Evolutionary conservation across 2,329 filamentous ascomycete genomes (phyloP), one percentile per base, ranked within the genome.

Genomic region (Alternaria alternata): DNA sequence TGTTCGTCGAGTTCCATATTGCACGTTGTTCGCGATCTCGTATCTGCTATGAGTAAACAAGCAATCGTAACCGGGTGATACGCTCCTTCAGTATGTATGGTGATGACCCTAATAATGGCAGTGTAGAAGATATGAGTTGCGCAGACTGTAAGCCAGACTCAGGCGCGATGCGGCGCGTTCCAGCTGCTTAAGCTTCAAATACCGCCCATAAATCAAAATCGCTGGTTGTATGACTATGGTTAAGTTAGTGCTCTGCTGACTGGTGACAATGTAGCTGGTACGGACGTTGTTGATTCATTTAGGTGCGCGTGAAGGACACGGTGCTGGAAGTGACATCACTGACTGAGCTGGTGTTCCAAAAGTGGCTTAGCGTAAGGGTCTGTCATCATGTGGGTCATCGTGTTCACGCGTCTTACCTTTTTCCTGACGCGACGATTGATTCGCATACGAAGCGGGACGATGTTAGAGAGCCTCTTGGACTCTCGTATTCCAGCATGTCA

Each of bases 11-110:
- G 8, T 34, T 34, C 18, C 44, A 32, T 34, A 18, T 34, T 48
- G 5, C 14, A 14, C 11, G 3, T 34, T 12, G n/a, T 36, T 26
- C 7, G 7, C 41, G n/a, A 39, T 24, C 22, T 24, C n/a, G 24
- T 38, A 34, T 53, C 12, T n/a, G 48, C 41, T 41, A 53, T 39
- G 16, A 42, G 24, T 24, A 47, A 47, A 41, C 24, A 32, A 18
- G 47, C 36, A 51, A 7, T 26, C 26, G 53, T 55, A 51, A 51
- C 52, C 52, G 52, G 56, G n/a, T 62, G 55, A 59, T 54, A 41
- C 26, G 18, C 32, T 26, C 2, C 7, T 39, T 5, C 7, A 32
- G 14, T 54, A 59, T 62, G n/a, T 3, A 20, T 20, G 4, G n/a
- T 38, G 3, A 39, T 39, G 38, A 5, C 38, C 36, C 0, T 2